phyloP scores from a whole-genome alignment of 371 early-diverging fungal genomes.

The Rhizopus sp. region DNA sequence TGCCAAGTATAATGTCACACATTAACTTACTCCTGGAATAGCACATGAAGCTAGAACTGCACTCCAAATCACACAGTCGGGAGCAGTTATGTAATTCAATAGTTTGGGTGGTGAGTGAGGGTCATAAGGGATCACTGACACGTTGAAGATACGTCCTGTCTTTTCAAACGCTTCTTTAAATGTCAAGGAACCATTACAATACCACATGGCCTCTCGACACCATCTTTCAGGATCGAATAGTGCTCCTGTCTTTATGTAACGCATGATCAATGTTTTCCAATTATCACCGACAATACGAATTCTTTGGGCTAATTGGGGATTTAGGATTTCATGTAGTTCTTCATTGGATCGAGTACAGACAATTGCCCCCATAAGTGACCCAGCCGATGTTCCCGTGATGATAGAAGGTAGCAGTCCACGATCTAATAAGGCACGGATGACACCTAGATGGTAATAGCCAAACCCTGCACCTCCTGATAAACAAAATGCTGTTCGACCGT shows the following conservation, averaged over 20 bases:
- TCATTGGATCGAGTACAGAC: constrained; percentile 80
- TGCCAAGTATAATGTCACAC: background rate
- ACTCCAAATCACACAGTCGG: constrained; percentile 86
- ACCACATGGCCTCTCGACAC: constrained; percentile 72
- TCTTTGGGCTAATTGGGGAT: constrained; percentile 58
- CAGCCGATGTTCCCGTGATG: constrained; percentile 88
- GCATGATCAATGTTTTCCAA: constrained; percentile 32
- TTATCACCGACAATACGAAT: constrained; percentile 67
- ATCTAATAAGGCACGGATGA: constrained; percentile 76
- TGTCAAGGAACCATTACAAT: constrained; percentile 83
- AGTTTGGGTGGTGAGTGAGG: constrained; percentile 80
- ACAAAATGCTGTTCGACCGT: constrained; percentile 88
- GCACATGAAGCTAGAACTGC: constrained; percentile 65
- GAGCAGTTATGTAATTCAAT: constrained; percentile 88
- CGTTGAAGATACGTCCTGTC: constrained; percentile 87
- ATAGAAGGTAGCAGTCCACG: constrained; percentile 78
- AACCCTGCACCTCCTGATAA: constrained; percentile 90
- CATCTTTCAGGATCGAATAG: constrained; percentile 76
- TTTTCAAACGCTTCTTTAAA: constrained; percentile 88
- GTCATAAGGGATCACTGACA: constrained; percentile 81
- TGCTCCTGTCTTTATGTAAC: constrained; percentile 46
- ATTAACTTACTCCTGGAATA: constrained; percentile 48
- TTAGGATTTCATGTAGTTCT: constrained; percentile 69
- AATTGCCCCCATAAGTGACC: constrained; percentile 78
- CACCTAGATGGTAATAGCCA: constrained; percentile 82